Evolutionary conservation across 1,284 basidiomycete genomes (phyloP), one percentile per base, ranked within the genome.

Genomic region (Cryptococcus sp.): DNA sequence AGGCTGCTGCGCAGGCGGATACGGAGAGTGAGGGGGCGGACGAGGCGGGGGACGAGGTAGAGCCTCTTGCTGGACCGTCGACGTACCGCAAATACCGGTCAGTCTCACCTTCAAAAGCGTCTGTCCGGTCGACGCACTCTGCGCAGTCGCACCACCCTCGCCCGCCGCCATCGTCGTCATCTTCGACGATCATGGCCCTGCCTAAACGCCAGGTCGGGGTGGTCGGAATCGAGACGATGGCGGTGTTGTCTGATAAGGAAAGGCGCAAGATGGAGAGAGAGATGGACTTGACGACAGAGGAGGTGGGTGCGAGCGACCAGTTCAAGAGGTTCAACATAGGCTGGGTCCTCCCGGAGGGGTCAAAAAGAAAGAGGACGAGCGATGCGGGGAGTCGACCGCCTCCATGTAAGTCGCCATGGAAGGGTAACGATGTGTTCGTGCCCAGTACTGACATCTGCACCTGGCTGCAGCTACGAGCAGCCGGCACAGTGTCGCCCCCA

Each of bases 271-370:
- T 68, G 46, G 71, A 75, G 52, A 58, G 50, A 48, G 44, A 51
- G 15, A 52, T 74, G 53, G 70, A 70, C 28, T 59, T 75, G 82
- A 60, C 72, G 1, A 85, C 91, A 3, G 81, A 85, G 7, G 80
- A 85, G 42, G 84, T 96, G 21, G 87, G 87, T 67, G 81, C 82
- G 46, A 81, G 83, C 61, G 83, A 84, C 54, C 87, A 87, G 39
- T 96, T 95, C 80, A 83, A 80, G 69, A 79, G 87, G 76, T 96
- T 95, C 77, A 86, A 96, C 62, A 79, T 81, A 20, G 92, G 92
- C 1, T 96, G 92, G 92, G 90, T 95, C 16, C 77, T 95, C 16
- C 89, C 91, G 9, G 79, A 84, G 9, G 89, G 87, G 33, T 82
- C 83, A 45, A 83, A 84, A 64, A 80, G 73, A 85, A 38, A 82